phyloP scores from a whole-genome alignment of 2,329 filamentous ascomycete species.

The Scedosporium apiospermum region DNA sequence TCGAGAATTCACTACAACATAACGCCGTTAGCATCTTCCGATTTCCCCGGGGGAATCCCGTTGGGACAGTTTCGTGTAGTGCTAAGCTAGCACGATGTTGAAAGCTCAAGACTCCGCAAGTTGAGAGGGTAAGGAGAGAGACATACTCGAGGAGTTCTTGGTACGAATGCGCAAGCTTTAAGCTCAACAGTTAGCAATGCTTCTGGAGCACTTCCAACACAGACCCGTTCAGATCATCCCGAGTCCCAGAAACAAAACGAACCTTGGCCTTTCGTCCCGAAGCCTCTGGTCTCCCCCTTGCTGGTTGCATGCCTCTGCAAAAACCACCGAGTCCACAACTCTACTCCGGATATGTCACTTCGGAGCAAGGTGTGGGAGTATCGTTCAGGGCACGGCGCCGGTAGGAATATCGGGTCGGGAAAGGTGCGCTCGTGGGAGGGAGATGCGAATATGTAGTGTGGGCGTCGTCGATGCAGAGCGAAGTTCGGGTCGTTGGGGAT shows the following conservation, averaged over 20 bases:
- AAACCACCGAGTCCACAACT: not conserved
- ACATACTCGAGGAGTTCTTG: constrained; percentile 88
- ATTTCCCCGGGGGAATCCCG: not conserved
- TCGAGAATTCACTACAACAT: constrained; percentile 78
- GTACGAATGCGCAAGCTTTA: constrained; percentile 89
- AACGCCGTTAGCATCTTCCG: no score
- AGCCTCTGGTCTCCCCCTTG: constrained; percentile 47
- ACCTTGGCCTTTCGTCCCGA: constrained; percentile 55
- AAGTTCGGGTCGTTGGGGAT: not conserved
- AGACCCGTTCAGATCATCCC: not conserved
- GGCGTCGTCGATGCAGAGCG: not conserved
- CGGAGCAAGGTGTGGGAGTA: not conserved
- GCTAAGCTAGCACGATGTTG: not conserved
- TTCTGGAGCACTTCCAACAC: not conserved
- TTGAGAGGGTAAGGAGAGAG: not conserved
- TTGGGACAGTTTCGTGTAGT: constrained; percentile 8
- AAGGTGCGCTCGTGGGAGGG: not conserved
- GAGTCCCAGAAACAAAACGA: not conserved
- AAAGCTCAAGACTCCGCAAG: no score
- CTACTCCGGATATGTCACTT: not conserved
- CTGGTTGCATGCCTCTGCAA: constrained; percentile 38
- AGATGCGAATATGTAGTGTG: not conserved
- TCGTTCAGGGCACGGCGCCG: not conserved
- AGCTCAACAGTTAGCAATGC: constrained; percentile 12
- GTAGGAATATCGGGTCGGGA: not conserved